Conservation (phyloP, 345 rosid species). For the Raphanus raphanistrum region DNA sequence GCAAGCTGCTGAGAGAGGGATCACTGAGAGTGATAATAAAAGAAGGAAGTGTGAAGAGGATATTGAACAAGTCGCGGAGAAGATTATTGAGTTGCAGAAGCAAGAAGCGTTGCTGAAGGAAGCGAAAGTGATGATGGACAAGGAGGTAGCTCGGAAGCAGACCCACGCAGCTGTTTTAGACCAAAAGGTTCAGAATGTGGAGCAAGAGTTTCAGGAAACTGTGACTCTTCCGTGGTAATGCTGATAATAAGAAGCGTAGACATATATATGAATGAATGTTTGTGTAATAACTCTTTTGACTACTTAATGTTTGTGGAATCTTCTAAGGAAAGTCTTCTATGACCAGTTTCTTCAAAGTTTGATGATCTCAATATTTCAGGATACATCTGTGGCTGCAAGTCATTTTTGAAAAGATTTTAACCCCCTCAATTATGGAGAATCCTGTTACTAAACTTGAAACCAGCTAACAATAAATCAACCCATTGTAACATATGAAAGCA, state of each 20-base stretch:
- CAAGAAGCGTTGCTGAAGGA: conserved; percentile 34
- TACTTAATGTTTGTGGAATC: not conserved
- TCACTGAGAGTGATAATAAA: conserved; percentile 34
- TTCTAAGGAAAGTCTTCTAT: not conserved
- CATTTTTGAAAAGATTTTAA: too few relatives aligned
- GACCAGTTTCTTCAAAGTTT: too few relatives aligned
- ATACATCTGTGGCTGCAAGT: too few relatives aligned
- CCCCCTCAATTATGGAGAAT: too few relatives aligned
- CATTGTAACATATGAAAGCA: too few relatives aligned
- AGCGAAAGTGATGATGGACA: conserved; percentile 33
- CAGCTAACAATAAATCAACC: too few relatives aligned
- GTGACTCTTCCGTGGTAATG: conserved; percentile 51
- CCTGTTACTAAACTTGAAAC: too few relatives aligned
- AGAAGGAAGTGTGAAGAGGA: conserved; percentile 40
- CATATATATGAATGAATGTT: not conserved
- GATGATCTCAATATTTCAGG: too few relatives aligned
- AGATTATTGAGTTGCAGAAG: conserved; percentile 49
- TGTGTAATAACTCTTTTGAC: not conserved
- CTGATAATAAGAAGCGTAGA: not conserved
- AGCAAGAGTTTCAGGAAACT: conserved; percentile 37
- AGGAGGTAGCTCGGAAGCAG: conserved; percentile 40
- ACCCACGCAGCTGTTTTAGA: conserved; percentile 26
- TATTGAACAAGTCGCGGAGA: conserved; percentile 41
- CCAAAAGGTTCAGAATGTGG: conserved; percentile 25
- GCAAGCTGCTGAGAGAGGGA: conserved; percentile 41